phyloP scores from a whole-genome alignment of 2,329 filamentous ascomycete species.

The Raffaelea albimanens region DNA sequence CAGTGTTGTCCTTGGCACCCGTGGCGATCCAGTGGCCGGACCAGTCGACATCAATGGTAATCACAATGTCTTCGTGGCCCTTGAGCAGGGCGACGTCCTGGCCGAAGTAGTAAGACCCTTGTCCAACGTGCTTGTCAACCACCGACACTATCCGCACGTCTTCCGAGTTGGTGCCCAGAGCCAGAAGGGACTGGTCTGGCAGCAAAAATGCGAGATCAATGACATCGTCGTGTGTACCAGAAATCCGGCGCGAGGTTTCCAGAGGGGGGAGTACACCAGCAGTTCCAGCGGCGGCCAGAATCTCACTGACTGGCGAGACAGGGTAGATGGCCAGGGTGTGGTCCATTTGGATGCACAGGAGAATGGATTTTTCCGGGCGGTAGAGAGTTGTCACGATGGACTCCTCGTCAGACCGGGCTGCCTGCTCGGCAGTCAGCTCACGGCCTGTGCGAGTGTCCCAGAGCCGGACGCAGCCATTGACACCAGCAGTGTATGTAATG shows the following conservation, averaged over 20 bases:
- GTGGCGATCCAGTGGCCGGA: constrained; percentile 95
- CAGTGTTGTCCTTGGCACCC: constrained; percentile 93
- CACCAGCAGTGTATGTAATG: constrained; percentile 75
- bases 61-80: constrained; percentile 92
- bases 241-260: constrained; percentile 65
- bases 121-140: constrained; percentile 21
- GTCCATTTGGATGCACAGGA: constrained; percentile 79
- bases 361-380: constrained; percentile 53
- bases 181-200: constrained; percentile 69
- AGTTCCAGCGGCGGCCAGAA: constrained; percentile 13
- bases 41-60: constrained; percentile 90
- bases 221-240: constrained; percentile 94
- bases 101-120: constrained; percentile 69
- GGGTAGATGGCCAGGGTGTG: constrained; percentile 32
- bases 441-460: constrained; percentile 72
- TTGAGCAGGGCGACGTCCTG: constrained; percentile 79
- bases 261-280: constrained; percentile 22
- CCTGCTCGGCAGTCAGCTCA: constrained; percentile 71
- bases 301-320: constrained; percentile 5
- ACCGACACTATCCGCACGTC: constrained; percentile 76
- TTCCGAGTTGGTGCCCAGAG: constrained; percentile 90
- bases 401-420: constrained; percentile 46
- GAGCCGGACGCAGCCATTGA: constrained; percentile 70
- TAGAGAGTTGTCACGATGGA: constrained; percentile 65
- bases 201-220: constrained; percentile 88